Evolutionary conservation across 306 rosid genomes (phyloP).

Genomic region (Dryas alaskensis): DNA sequence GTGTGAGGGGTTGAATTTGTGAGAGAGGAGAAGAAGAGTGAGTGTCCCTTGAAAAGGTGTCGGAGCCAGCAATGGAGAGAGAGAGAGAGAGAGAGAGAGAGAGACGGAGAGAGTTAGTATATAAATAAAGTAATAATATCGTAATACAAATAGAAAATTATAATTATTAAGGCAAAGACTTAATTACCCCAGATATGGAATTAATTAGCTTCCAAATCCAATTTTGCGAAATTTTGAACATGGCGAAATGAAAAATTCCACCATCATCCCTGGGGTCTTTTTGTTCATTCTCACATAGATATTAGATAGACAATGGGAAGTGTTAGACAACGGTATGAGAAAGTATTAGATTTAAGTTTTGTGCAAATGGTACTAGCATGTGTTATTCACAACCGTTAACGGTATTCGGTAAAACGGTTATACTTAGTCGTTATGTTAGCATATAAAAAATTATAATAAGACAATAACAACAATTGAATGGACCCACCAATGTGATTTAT

Average conservation of each 20-base stretch:
- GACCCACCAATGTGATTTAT: too few species aligned
- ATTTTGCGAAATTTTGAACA: neutral
- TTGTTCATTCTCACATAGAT: neutral
- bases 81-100: neutral
- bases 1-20: constrained; percentile 2
- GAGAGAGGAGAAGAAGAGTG: neutral
- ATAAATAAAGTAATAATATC: too few species aligned
- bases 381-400: too few species aligned
- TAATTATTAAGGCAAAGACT: neutral
- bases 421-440: neutral
- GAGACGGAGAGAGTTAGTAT: neutral
- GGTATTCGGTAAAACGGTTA: neutral
- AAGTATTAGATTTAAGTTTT: too few species aligned
- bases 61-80: neutral
- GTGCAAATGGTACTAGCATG: too few species aligned
- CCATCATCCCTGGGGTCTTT: neutral
- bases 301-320: too few species aligned
- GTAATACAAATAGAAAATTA: neutral
- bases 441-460: too few species aligned
- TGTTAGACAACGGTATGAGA: too few species aligned
- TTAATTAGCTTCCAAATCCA: neutral
- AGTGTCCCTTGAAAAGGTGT: neutral
- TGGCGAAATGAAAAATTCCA: neutral
- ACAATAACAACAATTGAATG: too few species aligned
- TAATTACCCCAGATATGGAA: neutral